Conservation (phyloP, 768 basidiomycete genomes). For the Pulveroboletus ravenelii region DNA sequence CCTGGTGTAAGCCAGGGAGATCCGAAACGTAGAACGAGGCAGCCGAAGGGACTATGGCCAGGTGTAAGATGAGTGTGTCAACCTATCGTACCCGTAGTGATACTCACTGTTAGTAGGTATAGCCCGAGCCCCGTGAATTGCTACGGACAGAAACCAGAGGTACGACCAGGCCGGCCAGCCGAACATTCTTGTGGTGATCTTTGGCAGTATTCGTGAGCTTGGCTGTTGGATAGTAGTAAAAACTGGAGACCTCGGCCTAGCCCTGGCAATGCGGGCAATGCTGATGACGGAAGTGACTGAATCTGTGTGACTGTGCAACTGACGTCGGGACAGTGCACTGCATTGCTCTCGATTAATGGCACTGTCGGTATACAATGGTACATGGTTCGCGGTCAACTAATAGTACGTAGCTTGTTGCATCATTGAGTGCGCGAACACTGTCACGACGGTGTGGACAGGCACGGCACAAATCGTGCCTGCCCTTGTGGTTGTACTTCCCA, state of each 20-base stretch:
- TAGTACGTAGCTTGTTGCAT: not conserved
- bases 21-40: slow-evolving; percentile 78
- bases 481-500: not conserved
- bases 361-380: not conserved
- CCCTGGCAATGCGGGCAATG: not conserved
- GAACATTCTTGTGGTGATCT: slow-evolving; percentile 5
- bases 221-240: not conserved
- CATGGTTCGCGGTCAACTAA: no score
- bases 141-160: slow-evolving; percentile 16
- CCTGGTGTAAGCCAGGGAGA: slow-evolving; percentile 73
- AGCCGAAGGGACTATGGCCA: slow-evolving; percentile 59
- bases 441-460: not conserved
- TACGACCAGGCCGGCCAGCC: slow-evolving; percentile 9
- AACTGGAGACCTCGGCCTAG: not conserved
- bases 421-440: not conserved
- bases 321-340: not conserved
- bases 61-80: not conserved
- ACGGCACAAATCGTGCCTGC: not conserved
- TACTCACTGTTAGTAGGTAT: slow-evolving; percentile 40
- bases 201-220: not conserved
- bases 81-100: not conserved
- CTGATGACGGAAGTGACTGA: not conserved
- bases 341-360: not conserved
- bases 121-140: slow-evolving; percentile 14
- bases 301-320: not conserved